Percentiles rank a stretch among this genome's conserved stretches.
These are phyloP conservation scores for Gossypium schwendimanii DNA, from an alignment of 441 rosid genomes.

Conservation along the genomic window DNA sequence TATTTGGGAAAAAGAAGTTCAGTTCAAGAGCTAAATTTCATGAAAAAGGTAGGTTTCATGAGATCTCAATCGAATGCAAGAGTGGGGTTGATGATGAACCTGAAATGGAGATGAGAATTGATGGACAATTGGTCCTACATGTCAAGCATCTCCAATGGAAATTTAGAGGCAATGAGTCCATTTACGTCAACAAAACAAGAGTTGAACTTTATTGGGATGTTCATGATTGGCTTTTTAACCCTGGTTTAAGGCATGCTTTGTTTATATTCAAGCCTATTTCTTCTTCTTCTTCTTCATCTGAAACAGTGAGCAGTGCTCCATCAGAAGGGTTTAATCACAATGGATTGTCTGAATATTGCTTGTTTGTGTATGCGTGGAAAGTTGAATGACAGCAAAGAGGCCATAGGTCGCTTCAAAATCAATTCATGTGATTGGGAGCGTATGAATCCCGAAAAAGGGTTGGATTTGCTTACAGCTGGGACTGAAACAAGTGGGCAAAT, in stretches of 20 bases:
- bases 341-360: constrained; percentile 47
- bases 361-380: constrained; percentile 89
- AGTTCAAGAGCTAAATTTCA: constrained; percentile 51
- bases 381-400: constrained; percentile 35
- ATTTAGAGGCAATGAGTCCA: constrained; percentile 69
- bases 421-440: no score
- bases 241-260: constrained; percentile 58
- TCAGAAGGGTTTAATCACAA: constrained; percentile 22
- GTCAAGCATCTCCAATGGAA: constrained; percentile 86
- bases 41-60: constrained; percentile 47
- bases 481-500: constrained; percentile 36
- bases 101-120: constrained; percentile 73
- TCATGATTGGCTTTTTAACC: constrained; percentile 77
- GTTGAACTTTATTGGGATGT: constrained; percentile 78
- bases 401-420: no score
- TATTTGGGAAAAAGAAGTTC: constrained; percentile 72
- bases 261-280: constrained; percentile 63
- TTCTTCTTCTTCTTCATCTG: constrained; percentile 26
- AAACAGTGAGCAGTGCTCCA: constrained; percentile 28
- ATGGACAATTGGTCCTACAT: constrained; percentile 56
- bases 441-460: constrained; percentile 16
- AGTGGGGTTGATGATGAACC: constrained; percentile 31
- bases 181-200: constrained; percentile 44
- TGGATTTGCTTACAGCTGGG: constrained; percentile 37
- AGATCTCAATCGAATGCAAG: constrained; percentile 58